Percentiles rank a stretch among this genome's conserved stretches.
phyloP scores from a whole-genome alignment of 2,329 filamentous ascomycete species.

The Atkinsonella texensis region DNA sequence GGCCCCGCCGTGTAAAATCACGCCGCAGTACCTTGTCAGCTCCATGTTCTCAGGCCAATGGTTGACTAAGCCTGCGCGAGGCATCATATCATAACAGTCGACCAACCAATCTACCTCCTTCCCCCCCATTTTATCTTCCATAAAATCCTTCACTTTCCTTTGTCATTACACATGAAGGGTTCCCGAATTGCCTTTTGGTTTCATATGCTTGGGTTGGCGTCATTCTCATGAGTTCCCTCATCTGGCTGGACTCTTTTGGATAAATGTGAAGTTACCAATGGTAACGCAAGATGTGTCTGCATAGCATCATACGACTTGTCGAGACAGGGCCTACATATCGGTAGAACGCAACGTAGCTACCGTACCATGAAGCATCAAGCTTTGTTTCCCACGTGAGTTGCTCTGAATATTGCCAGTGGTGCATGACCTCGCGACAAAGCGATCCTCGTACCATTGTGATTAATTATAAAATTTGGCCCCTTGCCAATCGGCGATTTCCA shows the following conservation, averaged over 20 bases:
- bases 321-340: background rate
- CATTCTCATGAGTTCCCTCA: background rate
- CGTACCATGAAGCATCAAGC: too few species aligned
- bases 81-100: background rate
- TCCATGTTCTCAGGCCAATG: background rate
- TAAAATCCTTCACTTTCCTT: background rate
- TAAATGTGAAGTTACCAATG: background rate
- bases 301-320: background rate
- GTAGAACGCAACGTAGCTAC: background rate
- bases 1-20: conserved; percentile 33
- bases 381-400: too few species aligned
- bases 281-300: background rate
- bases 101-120: background rate
- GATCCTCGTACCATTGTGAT: too few species aligned
- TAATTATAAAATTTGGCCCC: too few species aligned
- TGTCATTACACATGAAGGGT: background rate
- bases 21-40: background rate
- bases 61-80: background rate
- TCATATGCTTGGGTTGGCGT: conserved; percentile 1
- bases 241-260: background rate
- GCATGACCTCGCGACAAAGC: too few species aligned
- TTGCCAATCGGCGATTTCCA: too few species aligned
- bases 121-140: background rate
- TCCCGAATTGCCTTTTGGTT: background rate
- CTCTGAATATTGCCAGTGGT: too few species aligned